Evolutionary conservation across 305 asterid genomes (phyloP), one percentile per base, ranked within the genome.

Genomic region (Fraxinus nigra): DNA sequence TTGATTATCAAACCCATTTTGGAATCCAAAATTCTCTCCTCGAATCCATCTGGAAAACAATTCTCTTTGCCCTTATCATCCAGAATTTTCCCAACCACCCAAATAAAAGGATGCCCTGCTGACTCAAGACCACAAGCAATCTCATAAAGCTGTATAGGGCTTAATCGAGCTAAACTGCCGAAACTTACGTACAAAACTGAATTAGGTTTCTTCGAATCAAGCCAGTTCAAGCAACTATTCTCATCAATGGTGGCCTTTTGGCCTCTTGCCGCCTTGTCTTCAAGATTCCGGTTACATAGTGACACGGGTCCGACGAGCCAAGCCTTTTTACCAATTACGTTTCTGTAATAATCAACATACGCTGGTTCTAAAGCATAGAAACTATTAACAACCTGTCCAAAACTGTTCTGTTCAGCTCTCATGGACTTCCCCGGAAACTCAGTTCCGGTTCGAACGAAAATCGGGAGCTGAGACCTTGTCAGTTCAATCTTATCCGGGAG

Each of bases 241-340:
- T 78, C 82, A 40, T 73, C 81, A 9, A 81, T 7, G 56, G 72
- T 22, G 2, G 80, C 43, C 8, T 78, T 73, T 63, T 87, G 70
- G 1, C 86, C 89, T 73, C 88, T 87, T 28, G 76, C 74, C 0
- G 80, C 72, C 67, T 83, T 87, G 5, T 87, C 89, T 75, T 78
- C 85, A 3, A 46, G 22, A 20, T 84, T 79, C 74, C 70, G 81
- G 79, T 85, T 85, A 79, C 82, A 81, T 1, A 85, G 75, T 2
- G 83, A 82, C 14, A 87, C 83, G 3, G 89, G 89, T 56, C 89
- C 89, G 16, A 84, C 61, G 4, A 61, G 70, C 89, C 89, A 86
- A 3, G 70, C 76, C 24, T 72, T 85, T 43, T 79, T 85, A 46
- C 80, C 84, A 33, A 51, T n/a, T 8, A 51, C 79, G 24, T 82